Conservation (phyloP, 768 basidiomycete species). For the Agaricus bisporus region DNA sequence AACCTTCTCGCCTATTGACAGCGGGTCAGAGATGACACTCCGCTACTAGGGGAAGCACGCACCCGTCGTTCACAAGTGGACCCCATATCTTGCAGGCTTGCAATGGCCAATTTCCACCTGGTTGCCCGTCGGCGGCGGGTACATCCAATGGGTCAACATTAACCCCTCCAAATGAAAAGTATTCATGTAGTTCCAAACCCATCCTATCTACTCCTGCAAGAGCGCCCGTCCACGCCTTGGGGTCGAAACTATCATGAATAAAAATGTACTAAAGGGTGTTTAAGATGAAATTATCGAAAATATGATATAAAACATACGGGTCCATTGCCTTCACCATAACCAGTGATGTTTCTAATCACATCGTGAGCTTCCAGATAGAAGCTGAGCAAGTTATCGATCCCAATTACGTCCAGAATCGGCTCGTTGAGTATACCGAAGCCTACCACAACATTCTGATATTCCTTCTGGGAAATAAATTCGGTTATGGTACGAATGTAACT, state of each 20-base stretch:
- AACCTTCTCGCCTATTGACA: constrained; percentile 30
- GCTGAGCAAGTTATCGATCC: constrained; percentile 42
- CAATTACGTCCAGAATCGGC: constrained; percentile 40
- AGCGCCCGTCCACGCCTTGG: constrained; percentile 40
- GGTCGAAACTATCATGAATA: constrained; percentile 41
- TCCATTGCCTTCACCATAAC: constrained; percentile 64
- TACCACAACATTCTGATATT: constrained; percentile 43
- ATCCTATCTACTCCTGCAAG: constrained; percentile 53
- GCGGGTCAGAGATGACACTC: constrained; percentile 20
- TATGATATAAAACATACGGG: constrained; percentile 22
- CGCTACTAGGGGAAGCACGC: constrained; percentile 19
- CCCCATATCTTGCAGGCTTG: constrained; percentile 59
- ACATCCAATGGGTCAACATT: constrained; percentile 26
- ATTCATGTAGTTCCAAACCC: constrained; percentile 65
- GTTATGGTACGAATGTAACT: constrained; percentile 69
- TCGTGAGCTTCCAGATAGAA: constrained; percentile 58
- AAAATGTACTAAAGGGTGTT: constrained; percentile 41
- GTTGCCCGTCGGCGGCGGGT: constrained; percentile 22
- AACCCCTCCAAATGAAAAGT: constrained; percentile 52
- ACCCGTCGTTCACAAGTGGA: constrained; percentile 43
- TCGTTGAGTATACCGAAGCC: constrained; percentile 66
- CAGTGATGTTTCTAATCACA: constrained; percentile 65
- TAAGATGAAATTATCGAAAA: background rate
- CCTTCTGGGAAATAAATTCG: constrained; percentile 76
- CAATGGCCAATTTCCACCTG: constrained; percentile 41